A percentile compares a stretch with the other conserved stretches of the same genome.
These are phyloP conservation scores for Gautieria morchelliformis DNA, from an alignment of 768 basidiomycete species.

Conservation along the genomic window DNA sequence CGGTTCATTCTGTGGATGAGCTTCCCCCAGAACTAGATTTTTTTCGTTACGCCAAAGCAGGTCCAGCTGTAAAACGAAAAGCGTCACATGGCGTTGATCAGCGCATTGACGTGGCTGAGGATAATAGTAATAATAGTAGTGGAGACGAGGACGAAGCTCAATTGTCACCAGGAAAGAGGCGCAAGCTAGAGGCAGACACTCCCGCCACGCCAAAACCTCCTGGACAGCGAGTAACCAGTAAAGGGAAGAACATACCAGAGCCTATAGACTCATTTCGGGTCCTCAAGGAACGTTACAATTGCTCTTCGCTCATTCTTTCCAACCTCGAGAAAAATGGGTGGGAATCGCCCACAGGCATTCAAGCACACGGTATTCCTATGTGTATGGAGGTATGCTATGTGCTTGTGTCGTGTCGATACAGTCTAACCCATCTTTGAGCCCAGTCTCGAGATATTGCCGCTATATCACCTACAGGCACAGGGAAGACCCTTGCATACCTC, in stretches of 20 bases:
- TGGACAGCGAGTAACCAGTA: constrained; percentile 61
- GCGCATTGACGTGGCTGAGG: constrained; percentile 11
- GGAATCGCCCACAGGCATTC: constrained; percentile 67
- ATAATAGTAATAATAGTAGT: constrained; percentile 11
- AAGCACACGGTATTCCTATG: constrained; percentile 72
- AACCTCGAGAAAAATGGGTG: constrained; percentile 59
- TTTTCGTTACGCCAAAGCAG: constrained; percentile 73
- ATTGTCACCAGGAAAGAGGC: constrained; percentile 12
- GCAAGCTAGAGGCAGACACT: constrained; percentile 16
- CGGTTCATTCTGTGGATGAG: constrained; percentile 26
- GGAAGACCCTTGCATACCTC: constrained; percentile 91
- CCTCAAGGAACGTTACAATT: constrained; percentile 45
- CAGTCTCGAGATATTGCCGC: constrained; percentile 83
- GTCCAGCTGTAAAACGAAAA: constrained; percentile 42
- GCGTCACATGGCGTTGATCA: constrained; percentile 9
- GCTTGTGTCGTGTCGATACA: neutral
- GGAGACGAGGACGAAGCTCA: constrained; percentile 15
- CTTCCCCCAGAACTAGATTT: constrained; percentile 81
- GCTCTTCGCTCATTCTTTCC: constrained; percentile 49
- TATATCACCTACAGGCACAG: constrained; percentile 94
- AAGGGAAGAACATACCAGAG: constrained; percentile 61
- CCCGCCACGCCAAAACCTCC: constrained; percentile 20
- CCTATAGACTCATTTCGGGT: constrained; percentile 49
- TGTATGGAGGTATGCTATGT: constrained; percentile 52
- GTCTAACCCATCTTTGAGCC: neutral